Base-by-base conservation (phyloP, 2,329 filamentous ascomycete genomes). In the Plectosphaerella plurivora region DNA sequence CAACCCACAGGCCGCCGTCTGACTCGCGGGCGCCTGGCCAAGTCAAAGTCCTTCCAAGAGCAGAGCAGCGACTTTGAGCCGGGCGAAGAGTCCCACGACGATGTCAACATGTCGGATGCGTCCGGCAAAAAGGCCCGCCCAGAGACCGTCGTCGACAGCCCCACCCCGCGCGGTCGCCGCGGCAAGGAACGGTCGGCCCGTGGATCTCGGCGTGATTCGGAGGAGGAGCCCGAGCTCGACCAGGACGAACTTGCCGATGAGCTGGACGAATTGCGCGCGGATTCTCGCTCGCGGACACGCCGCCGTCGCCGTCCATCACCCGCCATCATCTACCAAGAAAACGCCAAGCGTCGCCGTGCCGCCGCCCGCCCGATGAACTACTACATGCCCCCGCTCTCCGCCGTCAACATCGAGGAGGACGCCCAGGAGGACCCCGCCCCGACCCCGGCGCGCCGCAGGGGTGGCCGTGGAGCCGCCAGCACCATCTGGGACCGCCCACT, bases 291-390 rank as follows among this genome's bases (percentile, higher is more conserved):
- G 15, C 37, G 48, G 15, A 28, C 44, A 5, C 75, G 79, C 24
- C 76, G 79, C 51, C 69, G 79, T 58, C 70, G 73, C 58, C 62
- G 80, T 58, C 74, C 82, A 59, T 78, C 82, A 16, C 72, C 79
- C 53, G 70, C 80, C 59, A 77, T 88, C 59, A 69, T 83, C 48
- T 80, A 87, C 63, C 76, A 88, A 70, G 70, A 82, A 58, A 73
- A 69, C 9, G 69, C 73, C 18, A 76, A 76, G 51, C 76, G 79
- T 45, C 75, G 79, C 41, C 78, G 82, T 25, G 73, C 75, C 25
- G 74, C 83, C 50, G 69, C 81, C 35, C 86, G 88, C 59, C 79
- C 82, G 47, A 88, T 94, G 28, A 89, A 96, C 66, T 97, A 97
- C 68, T 88, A 88, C 53, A 89, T 97, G 63, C 83, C 89, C 44